Percentiles rank a stretch among this genome's conserved stretches.
Conservation (phyloP, 768 basidiomycete species). For the Pleurotus platypus region DNA sequence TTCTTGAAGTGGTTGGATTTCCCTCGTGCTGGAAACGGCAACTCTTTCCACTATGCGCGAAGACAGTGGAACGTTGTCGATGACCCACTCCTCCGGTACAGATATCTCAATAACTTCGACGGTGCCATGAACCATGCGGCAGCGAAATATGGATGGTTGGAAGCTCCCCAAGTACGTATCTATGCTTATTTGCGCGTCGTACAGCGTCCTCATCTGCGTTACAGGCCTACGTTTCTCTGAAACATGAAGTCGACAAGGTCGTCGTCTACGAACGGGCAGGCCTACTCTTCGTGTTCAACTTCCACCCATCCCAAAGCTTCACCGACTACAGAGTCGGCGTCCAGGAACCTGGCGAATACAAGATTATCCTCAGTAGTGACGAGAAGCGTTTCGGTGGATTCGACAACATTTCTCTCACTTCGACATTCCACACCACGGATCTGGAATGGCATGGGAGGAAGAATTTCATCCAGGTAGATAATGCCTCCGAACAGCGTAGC, state of each 20-base stretch:
- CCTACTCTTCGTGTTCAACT: conserved; percentile 95
- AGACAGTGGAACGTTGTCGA: conserved; percentile 96
- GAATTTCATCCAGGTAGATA: conserved; percentile 80
- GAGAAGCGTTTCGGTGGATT: conserved; percentile 90
- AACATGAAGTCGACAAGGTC: conserved; percentile 90
- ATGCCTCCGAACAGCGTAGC: neutral
- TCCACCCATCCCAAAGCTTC: conserved; percentile 88
- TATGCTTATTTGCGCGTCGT: neutral
- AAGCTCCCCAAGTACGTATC: conserved; percentile 64
- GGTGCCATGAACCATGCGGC: conserved; percentile 87
- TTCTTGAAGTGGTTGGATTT: conserved; percentile 90
- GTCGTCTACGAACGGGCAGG: conserved; percentile 93
- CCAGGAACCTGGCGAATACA: conserved; percentile 81
- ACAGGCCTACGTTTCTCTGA: conserved; percentile 90
- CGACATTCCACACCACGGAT: conserved; percentile 75
- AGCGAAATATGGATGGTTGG: conserved; percentile 80
- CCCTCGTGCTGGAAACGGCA: conserved; percentile 91
- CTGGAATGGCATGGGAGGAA: conserved; percentile 91
- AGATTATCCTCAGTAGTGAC: conserved; percentile 77
- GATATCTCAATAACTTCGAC: conserved; percentile 92
- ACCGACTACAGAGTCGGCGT: conserved; percentile 93
- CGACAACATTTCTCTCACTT: conserved; percentile 64
- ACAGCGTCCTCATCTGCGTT: conserved; percentile 3
- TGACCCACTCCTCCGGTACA: conserved; percentile 83
- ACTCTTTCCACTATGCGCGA: conserved; percentile 96